These are phyloP conservation scores for Fusarium longipes DNA, from an alignment of 2,329 filamentous ascomycete species.

Conservation along the genomic window DNA sequence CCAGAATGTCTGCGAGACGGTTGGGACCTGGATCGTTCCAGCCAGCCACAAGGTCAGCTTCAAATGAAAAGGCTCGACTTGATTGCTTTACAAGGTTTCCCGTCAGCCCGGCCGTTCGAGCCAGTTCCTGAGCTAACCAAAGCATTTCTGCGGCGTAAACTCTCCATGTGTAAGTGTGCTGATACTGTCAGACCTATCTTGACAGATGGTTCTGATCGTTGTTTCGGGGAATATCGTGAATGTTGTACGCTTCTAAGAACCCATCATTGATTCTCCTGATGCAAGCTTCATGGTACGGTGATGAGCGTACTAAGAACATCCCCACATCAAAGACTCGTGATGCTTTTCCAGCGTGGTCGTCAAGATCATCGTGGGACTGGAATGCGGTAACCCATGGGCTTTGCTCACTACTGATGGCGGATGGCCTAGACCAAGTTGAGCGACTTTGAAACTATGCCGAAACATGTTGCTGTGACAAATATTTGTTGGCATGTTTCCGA, in stretches of 20 bases:
- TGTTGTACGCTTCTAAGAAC: not conserved
- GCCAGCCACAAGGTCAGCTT: slow-evolving; percentile 9
- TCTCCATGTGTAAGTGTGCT: not conserved
- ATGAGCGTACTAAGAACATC: not conserved
- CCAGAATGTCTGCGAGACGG: not conserved
- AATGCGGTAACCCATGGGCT: slow-evolving; percentile 12
- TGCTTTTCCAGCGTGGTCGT: not conserved
- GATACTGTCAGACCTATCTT: not conserved
- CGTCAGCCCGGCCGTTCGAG: slow-evolving; percentile 41
- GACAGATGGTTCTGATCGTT: not conserved
- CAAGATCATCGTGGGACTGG: slow-evolving; percentile 5
- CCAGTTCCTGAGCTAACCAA: slow-evolving; percentile 11
- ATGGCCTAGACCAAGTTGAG: not conserved
- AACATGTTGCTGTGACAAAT: slow-evolving; percentile 2
- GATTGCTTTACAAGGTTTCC: slow-evolving; percentile 49
- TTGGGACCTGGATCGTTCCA: not conserved
- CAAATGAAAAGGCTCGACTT: not conserved
- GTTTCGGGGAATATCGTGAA: too few relatives aligned
- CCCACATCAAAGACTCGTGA: not conserved
- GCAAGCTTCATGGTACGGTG: not conserved
- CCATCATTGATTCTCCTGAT: not conserved
- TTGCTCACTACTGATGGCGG: not conserved
- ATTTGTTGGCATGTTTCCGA: not conserved
- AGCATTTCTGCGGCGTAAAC: slow-evolving; percentile 55
- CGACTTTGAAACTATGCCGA: not conserved